Evolutionary conservation across 441 rosid species (phyloP).

Genomic region (Syzygium syzygioides): DNA sequence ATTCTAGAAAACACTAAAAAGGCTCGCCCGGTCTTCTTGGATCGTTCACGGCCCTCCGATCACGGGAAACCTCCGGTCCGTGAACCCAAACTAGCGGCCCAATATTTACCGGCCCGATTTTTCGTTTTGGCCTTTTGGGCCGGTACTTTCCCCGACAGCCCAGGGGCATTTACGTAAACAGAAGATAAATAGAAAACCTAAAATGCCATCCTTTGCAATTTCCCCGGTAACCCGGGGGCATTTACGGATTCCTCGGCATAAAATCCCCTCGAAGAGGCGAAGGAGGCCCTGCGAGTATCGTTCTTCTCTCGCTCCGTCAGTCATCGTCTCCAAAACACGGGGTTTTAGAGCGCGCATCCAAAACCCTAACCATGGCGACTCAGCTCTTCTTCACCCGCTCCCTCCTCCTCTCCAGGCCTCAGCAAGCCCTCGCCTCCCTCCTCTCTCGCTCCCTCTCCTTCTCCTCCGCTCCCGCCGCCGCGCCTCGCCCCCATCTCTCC

Average conservation of each 20-base stretch:
- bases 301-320: constrained; percentile 4
- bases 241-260: not conserved
- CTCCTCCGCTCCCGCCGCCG: constrained; percentile 22
- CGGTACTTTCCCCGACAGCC: not conserved
- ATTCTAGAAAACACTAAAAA: too few species aligned
- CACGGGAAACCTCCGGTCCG: too few species aligned
- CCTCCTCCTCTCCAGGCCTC: constrained; percentile 15
- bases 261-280: not conserved
- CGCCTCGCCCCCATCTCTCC: constrained; percentile 5
- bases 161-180: not conserved
- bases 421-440: constrained; percentile 5
- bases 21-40: too few species aligned
- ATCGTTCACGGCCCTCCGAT: too few species aligned
- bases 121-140: not conserved
- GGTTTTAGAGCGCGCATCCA: constrained; percentile 2
- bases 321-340: constrained; percentile 13
- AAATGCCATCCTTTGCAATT: not conserved
- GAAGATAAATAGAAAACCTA: not conserved
- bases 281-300: not conserved
- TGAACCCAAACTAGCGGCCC: too few species aligned
- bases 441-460: constrained; percentile 7
- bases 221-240: not conserved
- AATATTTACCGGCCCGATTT: not conserved
- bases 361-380: constrained; percentile 20
- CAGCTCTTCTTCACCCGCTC: constrained; percentile 31